Evolutionary conservation across 176 grass and related monocot species (phyloP).

Genomic region (Oryza glaberrima): DNA sequence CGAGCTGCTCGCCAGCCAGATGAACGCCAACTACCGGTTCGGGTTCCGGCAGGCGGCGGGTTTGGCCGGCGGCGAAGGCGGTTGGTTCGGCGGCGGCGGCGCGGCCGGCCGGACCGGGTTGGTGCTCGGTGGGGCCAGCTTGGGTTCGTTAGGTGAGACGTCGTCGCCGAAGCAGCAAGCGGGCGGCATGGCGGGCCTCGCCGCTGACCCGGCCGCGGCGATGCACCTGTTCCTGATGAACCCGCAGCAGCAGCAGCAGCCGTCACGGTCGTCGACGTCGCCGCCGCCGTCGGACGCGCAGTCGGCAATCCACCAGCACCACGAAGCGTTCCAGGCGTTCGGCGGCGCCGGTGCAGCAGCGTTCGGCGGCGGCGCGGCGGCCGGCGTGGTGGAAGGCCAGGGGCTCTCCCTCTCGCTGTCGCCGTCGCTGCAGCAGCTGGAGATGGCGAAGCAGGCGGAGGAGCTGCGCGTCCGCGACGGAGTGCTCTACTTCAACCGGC

Average conservation of each 20-base stretch:
- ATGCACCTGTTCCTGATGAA: slow-evolving; percentile 95
- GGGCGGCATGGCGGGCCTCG: slow-evolving; percentile 47
- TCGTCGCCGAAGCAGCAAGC: slow-evolving; percentile 46
- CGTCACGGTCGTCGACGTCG: slow-evolving; percentile 53
- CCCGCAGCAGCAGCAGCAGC: slow-evolving; percentile 66
- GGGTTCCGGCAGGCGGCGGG: slow-evolving; percentile 39
- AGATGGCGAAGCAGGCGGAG: slow-evolving; percentile 91
- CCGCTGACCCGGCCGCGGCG: slow-evolving; percentile 64
- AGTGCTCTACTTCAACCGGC: slow-evolving; percentile 87
- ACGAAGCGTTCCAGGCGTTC: slow-evolving; percentile 79
- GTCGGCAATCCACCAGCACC: slow-evolving; percentile 66
- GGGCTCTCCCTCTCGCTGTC: slow-evolving; percentile 86
- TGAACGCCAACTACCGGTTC: slow-evolving; percentile 65
- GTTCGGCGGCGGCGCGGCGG: slow-evolving; percentile 50
- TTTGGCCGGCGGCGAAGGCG: slow-evolving; percentile 49
- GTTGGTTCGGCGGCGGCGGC: slow-evolving; percentile 50
- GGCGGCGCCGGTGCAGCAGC: slow-evolving; percentile 20
- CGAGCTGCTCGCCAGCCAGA: slow-evolving; percentile 82
- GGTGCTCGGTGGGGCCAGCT: slow-evolving; percentile 50
- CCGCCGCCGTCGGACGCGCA: slow-evolving; percentile 54
- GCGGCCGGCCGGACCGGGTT: slow-evolving; percentile 40
- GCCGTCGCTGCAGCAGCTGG: slow-evolving; percentile 86
- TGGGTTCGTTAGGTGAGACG: slow-evolving; percentile 61
- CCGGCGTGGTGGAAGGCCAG: slow-evolving; percentile 77
- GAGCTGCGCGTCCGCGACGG: slow-evolving; percentile 81